These are phyloP conservation scores for Pyrenochaeta sp. DNA, from an alignment of 2,329 filamentous ascomycete genomes.

Conservation along the genomic window DNA sequence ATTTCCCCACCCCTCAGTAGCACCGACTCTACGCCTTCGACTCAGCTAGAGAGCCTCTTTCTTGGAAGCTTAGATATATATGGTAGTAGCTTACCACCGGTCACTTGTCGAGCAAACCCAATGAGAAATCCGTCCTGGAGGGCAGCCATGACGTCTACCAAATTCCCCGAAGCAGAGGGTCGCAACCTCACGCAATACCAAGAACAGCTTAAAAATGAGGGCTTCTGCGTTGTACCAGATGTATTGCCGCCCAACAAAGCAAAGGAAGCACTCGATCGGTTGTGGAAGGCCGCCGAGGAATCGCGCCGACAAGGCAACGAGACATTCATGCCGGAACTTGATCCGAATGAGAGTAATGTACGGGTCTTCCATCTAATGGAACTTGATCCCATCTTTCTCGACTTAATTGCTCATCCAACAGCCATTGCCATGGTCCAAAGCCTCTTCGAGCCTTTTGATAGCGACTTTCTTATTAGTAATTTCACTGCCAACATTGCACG, in stretches of 20 bases:
- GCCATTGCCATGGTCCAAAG: conserved; percentile 38
- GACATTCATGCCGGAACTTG: conserved; percentile 33
- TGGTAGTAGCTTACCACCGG: neutral
- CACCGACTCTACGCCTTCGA: neutral
- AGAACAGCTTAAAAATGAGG: conserved; percentile 30
- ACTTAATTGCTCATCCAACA: conserved; percentile 37
- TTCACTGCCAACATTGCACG: conserved; percentile 50
- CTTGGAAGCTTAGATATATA: neutral
- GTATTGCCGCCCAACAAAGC: conserved; percentile 28
- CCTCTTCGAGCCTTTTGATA: conserved; percentile 26
- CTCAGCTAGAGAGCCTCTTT: neutral
- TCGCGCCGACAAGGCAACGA: conserved; percentile 28
- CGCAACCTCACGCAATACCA: conserved; percentile 11
- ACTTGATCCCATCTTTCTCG: conserved; percentile 38
- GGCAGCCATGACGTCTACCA: conserved; percentile 12
- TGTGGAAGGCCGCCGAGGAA: conserved; percentile 37
- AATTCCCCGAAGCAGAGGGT: conserved; percentile 15
- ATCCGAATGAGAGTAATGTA: conserved; percentile 41
- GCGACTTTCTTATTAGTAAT: conserved; percentile 44
- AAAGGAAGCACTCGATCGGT: conserved; percentile 21
- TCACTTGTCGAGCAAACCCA: neutral
- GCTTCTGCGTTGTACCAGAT: conserved; percentile 31
- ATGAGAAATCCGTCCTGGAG: neutral
- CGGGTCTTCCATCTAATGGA: conserved; percentile 45
- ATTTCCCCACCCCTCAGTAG: neutral